These are phyloP conservation scores for Penicillium sp. DNA, from an alignment of 2,329 filamentous ascomycete species.

Conservation along the genomic window DNA sequence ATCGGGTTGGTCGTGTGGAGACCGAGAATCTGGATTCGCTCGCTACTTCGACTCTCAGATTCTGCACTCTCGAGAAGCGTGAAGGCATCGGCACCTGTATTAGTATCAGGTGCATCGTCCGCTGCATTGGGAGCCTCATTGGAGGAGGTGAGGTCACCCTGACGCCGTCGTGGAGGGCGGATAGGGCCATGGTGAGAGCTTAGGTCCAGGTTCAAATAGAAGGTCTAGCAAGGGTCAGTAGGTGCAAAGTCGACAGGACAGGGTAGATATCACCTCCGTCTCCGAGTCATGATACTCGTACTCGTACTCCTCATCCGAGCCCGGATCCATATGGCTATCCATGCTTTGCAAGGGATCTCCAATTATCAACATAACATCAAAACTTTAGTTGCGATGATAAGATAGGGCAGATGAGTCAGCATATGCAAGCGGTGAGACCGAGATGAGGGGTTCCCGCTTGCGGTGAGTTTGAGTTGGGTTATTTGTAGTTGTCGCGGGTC, in stretches of 20 bases:
- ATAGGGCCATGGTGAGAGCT: slow-evolving; percentile 43
- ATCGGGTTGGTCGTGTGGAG: slow-evolving; percentile 72
- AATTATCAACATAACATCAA: background rate
- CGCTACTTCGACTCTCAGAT: slow-evolving; percentile 19
- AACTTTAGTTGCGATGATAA: slow-evolving; percentile 6
- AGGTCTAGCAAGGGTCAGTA: slow-evolving; percentile 40
- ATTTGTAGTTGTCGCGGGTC: background rate
- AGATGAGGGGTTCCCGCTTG: background rate
- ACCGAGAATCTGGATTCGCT: slow-evolving; percentile 71
- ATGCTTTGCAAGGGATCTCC: slow-evolving; percentile 4
- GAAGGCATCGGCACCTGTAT: slow-evolving; percentile 27
- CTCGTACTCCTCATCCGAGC: slow-evolving; percentile 53
- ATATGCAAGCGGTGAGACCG: background rate
- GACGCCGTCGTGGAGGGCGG: slow-evolving; percentile 31
- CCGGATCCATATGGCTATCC: slow-evolving; percentile 28
- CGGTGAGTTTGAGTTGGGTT: background rate
- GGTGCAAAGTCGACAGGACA: background rate
- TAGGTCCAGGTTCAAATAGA: slow-evolving; percentile 59
- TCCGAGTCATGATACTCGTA: slow-evolving; percentile 56
- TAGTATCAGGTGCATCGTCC: slow-evolving; percentile 7
- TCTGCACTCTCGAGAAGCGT: slow-evolving; percentile 39
- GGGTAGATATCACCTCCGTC: slow-evolving; percentile 44
- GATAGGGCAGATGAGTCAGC: slow-evolving; percentile 11
- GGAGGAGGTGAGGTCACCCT: slow-evolving; percentile 14
- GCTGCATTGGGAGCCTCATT: slow-evolving; percentile 4